Evolutionary conservation across 2,329 filamentous ascomycete genomes (phyloP), one percentile per base, ranked within the genome.

Genomic region (Cytospora leucostoma): DNA sequence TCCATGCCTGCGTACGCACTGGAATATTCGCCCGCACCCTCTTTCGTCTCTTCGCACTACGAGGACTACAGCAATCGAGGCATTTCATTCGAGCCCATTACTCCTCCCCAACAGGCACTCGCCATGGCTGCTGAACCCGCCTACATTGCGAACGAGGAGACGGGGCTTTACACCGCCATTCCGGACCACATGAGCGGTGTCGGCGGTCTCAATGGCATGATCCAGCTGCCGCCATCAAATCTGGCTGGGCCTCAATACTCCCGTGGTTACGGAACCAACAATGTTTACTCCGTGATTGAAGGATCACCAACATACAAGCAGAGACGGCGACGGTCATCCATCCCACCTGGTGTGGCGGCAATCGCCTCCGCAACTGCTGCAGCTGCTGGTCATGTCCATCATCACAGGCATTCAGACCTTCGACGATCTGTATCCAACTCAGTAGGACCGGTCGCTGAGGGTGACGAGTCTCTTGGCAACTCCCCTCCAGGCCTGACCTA

Each of bases 221-320:
- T 97, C 79, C 92, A 96, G 75, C 83, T 97, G 53, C 93, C 93
- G 19, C 90, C 91, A 5, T 93, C 93, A 15, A 95, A 94, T 76
- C 78, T 97, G 66, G 86, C 89, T 61, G 91, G 89, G 35, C 86
- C 89, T 56, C 91, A 93, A 72, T 97, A 92, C 77, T 86, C 89
- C 33, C 87, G 90, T 53, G 86, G 88, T 37, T 92, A 92, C 69
- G 84, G 83, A 65, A 75, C 81, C 59, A 90, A 89, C 76, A 96
- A 92, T 74, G 91, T 95, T 70, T 97, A 96, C 81, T 94, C 92
- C 56, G 93, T 97, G 56, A 95, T 98, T 73, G 95, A 99, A 80
- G 95, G 95, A 56, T 99, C 95, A 34, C 95, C 95, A 13, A 98
- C 95, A 44, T 99, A 99, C 81, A 99, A 99, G 85, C 95, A 98